Percentiles rank a stretch among this genome's conserved stretches.
Evolutionary conservation across 2,329 filamentous ascomycete genomes (phyloP).

Genomic region (Aureobasidium zeae): DNA sequence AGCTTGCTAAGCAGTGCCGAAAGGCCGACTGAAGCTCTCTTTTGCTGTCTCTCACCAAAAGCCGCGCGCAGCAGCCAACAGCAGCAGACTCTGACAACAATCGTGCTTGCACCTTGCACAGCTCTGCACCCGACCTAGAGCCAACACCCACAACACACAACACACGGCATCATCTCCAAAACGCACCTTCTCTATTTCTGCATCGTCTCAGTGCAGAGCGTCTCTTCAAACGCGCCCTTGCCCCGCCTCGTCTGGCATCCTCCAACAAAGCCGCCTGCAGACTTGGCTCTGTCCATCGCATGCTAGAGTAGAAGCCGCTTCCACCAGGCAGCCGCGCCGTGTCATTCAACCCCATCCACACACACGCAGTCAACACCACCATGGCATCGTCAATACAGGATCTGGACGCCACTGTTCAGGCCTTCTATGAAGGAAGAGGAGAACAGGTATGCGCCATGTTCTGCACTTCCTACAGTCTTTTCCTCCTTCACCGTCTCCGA

Average conservation of each 20-base stretch:
- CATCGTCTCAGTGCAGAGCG: constrained; percentile 5
- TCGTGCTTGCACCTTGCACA: too few species aligned
- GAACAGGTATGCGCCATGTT: constrained; percentile 60
- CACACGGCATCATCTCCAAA: background rate
- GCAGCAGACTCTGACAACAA: constrained; percentile 1
- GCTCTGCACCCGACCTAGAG: constrained; percentile 1
- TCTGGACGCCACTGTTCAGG: constrained; percentile 90
- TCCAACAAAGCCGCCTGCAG: background rate
- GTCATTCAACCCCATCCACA: background rate
- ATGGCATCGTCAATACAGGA: constrained; percentile 75
- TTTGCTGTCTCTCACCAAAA: too few species aligned
- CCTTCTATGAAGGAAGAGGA: constrained; percentile 95
- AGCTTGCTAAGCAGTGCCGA: too few species aligned
- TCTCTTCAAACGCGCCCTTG: constrained; percentile 11
- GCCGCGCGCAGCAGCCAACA: too few species aligned
- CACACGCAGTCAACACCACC: constrained; percentile 21
- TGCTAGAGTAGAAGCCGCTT: constrained; percentile 5
- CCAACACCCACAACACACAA: too few species aligned
- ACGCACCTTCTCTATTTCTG: constrained; percentile 11
- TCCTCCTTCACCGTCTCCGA: too few species aligned
- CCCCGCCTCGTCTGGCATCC: constrained; percentile 9
- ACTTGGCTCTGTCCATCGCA: background rate
- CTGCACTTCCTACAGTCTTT: background rate
- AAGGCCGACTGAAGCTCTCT: too few species aligned
- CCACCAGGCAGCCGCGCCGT: background rate